A percentile compares a stretch with the other conserved stretches of the same genome.
phyloP scores from a whole-genome alignment of 257 asterid genomes.

The Verbena officinalis region DNA sequence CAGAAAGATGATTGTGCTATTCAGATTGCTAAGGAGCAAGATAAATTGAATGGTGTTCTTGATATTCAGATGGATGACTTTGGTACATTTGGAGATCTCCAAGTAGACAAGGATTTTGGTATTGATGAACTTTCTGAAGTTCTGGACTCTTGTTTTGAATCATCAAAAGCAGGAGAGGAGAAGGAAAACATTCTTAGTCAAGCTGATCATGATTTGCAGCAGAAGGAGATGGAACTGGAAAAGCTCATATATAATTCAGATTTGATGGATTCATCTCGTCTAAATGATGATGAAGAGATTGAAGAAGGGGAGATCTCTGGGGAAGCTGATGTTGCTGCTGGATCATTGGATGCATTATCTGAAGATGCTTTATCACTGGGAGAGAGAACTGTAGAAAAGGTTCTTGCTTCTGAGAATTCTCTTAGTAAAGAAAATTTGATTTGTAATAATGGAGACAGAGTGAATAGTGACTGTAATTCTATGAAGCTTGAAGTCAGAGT shows the following conservation, averaged over 20 bases:
- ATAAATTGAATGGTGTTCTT: conserved; percentile 21
- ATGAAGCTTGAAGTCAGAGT: conserved; percentile 34
- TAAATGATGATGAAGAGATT: conserved; percentile 45
- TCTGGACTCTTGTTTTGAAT: conserved; percentile 47
- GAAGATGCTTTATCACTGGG: conserved; percentile 38
- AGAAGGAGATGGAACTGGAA: conserved; percentile 77
- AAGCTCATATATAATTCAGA: conserved; percentile 51
- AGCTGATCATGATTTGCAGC: conserved; percentile 55
- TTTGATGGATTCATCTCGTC: conserved; percentile 36
- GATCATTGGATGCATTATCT: conserved; percentile 40
- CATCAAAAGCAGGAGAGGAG: conserved; percentile 38
- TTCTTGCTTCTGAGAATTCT: conserved; percentile 36
- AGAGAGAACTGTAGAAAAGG: conserved; percentile 36
- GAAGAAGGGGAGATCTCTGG: conserved; percentile 88
- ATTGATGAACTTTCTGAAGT: conserved; percentile 46
- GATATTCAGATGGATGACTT: conserved; percentile 36
- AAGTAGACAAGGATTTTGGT: conserved; percentile 34
- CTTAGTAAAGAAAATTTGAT: conserved; percentile 29
- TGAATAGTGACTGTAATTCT: conserved; percentile 32
- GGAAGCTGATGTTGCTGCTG: conserved; percentile 43
- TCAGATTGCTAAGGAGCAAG: conserved; percentile 33
- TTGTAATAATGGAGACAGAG: conserved; percentile 34
- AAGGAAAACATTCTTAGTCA: conserved; percentile 37
- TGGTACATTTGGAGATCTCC: conserved; percentile 34
- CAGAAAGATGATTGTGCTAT: conserved; percentile 31